These are phyloP conservation scores for Penicillium mononematosum DNA, from an alignment of 495 filamentous ascomycete species.

Conservation along the genomic window DNA sequence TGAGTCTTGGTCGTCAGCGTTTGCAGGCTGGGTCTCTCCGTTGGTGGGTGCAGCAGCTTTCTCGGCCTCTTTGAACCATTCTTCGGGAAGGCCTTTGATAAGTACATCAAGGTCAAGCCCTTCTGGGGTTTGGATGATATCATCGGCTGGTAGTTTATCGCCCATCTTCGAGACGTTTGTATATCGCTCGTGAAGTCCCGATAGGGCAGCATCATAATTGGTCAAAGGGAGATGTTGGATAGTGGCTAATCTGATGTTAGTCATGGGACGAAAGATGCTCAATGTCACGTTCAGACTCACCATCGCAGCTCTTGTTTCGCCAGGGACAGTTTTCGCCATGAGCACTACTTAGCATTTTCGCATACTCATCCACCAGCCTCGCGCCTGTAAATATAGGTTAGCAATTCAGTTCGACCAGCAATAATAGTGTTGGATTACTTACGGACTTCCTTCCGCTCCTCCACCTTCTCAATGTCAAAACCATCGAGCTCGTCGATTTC, in stretches of 20 bases:
- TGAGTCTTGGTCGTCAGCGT: conserved; percentile 12
- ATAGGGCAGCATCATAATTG: conserved; percentile 55
- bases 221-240: conserved; percentile 57
- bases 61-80: conserved; percentile 28
- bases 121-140: conserved; percentile 48
- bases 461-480: conserved; percentile 54
- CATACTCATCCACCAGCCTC: conserved; percentile 75
- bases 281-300: conserved; percentile 41
- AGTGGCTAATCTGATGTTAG: conserved; percentile 38
- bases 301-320: conserved; percentile 80
- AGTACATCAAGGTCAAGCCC: conserved; percentile 38
- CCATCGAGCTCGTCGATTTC: conserved; percentile 52
- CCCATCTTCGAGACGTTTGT: conserved; percentile 48
- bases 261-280: neutral
- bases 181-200: conserved; percentile 60
- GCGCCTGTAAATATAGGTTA: conserved; percentile 30
- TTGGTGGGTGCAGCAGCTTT: conserved; percentile 13
- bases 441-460: conserved; percentile 63
- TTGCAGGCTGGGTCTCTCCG: conserved; percentile 5
- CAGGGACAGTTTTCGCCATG: conserved; percentile 86
- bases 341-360: conserved; percentile 64
- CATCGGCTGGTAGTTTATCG: conserved; percentile 49
- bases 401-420: neutral
- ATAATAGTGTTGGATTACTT: conserved; percentile 20
- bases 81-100: conserved; percentile 32